Base-by-base conservation (phyloP, 441 rosid species). In the Hura crepitans region DNA sequence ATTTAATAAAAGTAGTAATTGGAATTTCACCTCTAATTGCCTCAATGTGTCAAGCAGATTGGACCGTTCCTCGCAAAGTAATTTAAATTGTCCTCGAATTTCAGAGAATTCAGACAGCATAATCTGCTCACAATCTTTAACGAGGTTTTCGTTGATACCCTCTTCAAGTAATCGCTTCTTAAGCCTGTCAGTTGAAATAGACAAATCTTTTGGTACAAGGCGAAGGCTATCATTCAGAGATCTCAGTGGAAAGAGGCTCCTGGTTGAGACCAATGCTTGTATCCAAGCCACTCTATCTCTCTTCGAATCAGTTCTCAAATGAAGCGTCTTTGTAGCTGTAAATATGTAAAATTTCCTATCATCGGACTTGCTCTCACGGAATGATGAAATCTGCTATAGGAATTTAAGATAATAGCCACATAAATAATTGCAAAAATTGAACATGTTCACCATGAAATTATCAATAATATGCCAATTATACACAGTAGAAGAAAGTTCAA, bases 321-420 rank as follows among this genome's bases (percentile, higher is more conserved):
- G 99, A 75, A 94, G 92, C 35, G 97, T 92, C 82, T 92, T 94
- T 66, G 92, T 90, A 39, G 97, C 92, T 70, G 97, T 90, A 72
- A 92, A 86, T 73, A 94, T 87, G 82, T 92, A 94, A 78, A 94
- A 94, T 72, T 86, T 84, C 84, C 87, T 80, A 69, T 87, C 88
- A 67, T 94, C 99, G n/a, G 97, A 92, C 77, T 85, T 94, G 89
- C 97, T 87, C 83, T 92, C 99, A 35, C 99, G 83, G 77, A 90
- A 94, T 64, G 97, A 92, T n/a, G 93, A 90, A 58, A 94, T 87
- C 99, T 94, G 94, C 78, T 65, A 75, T 42, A 76, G 73, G 61
- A 78, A 80, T 64, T 37, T 39, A 57, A 35, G 70, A 51, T 12
- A 66, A 28, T 53, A 46, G 31, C 54, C 33, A 1, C 47, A 46